These are phyloP conservation scores for Fulvia fulva DNA, from an alignment of 2,329 filamentous ascomycete genomes.

Conservation along the genomic window DNA sequence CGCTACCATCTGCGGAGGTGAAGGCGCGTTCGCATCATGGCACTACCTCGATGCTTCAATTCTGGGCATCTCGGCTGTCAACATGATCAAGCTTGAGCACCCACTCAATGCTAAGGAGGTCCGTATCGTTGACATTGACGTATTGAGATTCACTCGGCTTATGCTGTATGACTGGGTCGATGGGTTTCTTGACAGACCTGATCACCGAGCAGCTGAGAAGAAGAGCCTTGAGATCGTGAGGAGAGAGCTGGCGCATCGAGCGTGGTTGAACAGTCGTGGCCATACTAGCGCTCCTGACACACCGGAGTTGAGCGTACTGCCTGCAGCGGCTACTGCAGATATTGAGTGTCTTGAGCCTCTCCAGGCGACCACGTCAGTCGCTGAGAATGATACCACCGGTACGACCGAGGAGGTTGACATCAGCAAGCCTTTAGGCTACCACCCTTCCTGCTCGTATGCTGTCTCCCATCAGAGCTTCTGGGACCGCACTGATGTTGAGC, in stretches of 20 bases:
- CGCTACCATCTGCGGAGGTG: neutral
- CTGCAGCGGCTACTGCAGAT: neutral
- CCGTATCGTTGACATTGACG: neutral
- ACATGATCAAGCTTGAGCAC: constrained; percentile 2
- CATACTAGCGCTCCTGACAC: neutral
- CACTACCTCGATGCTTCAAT: constrained; percentile 3
- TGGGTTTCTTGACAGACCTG: neutral
- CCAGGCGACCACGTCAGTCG: neutral
- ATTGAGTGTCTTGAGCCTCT: neutral
- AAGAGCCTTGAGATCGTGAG: constrained; percentile 4
- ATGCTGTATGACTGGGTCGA: constrained; percentile 3
- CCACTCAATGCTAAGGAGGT: neutral
- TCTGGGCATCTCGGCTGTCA: constrained; percentile 2
- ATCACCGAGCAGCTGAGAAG: neutral
- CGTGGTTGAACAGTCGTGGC: neutral
- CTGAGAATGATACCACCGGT: neutral
- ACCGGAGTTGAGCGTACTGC: neutral
- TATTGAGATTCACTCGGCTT: constrained; percentile 2
- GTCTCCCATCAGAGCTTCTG: neutral
- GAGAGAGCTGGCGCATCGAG: neutral
- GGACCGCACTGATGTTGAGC: neutral
- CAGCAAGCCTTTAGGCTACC: neutral
- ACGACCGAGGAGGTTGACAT: neutral
- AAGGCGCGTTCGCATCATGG: neutral
- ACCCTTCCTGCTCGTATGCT: neutral